These are phyloP conservation scores for Aristolochia contorta DNA, from an alignment of 164 flowering plant genomes.

Conservation along the genomic window DNA sequence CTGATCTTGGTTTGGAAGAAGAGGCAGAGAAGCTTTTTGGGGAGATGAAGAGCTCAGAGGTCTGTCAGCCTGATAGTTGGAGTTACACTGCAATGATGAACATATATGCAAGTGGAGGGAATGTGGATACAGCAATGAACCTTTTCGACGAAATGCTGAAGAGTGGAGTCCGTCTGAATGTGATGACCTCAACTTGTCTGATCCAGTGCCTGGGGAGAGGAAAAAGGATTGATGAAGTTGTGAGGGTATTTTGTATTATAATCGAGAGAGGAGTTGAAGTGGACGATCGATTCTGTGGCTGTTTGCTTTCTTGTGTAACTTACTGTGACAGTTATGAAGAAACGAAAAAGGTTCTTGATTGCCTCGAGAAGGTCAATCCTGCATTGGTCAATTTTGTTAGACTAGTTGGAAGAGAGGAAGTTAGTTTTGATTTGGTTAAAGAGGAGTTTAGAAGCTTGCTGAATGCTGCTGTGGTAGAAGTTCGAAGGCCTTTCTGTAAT, in stretches of 20 bases:
- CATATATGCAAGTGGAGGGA: constrained; percentile 72
- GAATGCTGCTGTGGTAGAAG: constrained; percentile 40
- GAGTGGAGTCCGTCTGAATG: constrained; percentile 49
- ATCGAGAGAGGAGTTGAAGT: constrained; percentile 49
- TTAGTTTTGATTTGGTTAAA: constrained; percentile 38
- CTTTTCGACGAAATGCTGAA: constrained; percentile 67
- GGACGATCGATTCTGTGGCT: constrained; percentile 83
- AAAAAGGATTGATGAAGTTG: constrained; percentile 61
- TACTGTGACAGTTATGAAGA: constrained; percentile 43
- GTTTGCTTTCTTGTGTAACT: constrained; percentile 69
- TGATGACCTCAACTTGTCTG: constrained; percentile 89
- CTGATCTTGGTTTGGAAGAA: constrained; percentile 80
- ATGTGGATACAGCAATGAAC: constrained; percentile 60
- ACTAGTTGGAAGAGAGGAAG: constrained; percentile 27
- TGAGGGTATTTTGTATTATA: constrained; percentile 39
- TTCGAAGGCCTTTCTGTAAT: constrained; percentile 80
- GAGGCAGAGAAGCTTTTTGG: constrained; percentile 82
- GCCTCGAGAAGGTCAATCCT: constrained; percentile 54
- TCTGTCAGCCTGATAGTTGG: constrained; percentile 72
- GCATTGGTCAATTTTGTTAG: constrained; percentile 45
- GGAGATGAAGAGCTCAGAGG: constrained; percentile 56
- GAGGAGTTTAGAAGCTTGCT: constrained; percentile 54
- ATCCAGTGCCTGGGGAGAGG: constrained; percentile 79
- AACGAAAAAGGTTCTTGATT: constrained; percentile 41
- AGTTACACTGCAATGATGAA: constrained; percentile 89